phyloP scores from a whole-genome alignment of 345 rosid species.

The Euphorbia lathyris region DNA sequence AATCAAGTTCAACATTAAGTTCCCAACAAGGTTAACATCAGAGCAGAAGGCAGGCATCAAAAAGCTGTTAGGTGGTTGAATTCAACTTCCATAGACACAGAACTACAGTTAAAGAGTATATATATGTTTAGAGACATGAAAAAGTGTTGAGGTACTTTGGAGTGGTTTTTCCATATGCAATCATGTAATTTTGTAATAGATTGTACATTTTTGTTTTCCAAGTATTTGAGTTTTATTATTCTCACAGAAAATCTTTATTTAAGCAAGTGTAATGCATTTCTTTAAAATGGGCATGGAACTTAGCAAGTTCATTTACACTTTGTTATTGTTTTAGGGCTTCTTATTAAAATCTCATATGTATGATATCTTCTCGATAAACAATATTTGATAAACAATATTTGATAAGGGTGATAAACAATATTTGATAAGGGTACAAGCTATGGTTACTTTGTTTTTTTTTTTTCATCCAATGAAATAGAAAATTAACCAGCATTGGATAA shows the following conservation, averaged over 20 bases:
- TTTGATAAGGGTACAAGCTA: too few species aligned
- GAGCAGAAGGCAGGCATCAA: slow-evolving; percentile 26
- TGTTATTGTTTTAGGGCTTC: too few species aligned
- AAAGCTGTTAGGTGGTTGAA: slow-evolving; percentile 2
- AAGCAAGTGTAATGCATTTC: not conserved
- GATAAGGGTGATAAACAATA: too few species aligned
- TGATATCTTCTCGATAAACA: too few species aligned
- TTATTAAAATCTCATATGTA: too few species aligned
- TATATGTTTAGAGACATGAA: not conserved
- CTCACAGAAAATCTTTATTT: not conserved
- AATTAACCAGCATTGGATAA: too few species aligned
- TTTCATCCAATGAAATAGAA: too few species aligned
- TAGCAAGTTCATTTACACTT: too few species aligned
- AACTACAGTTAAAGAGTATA: not conserved
- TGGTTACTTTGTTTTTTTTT: too few species aligned
- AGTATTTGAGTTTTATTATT: not conserved
- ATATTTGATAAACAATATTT: too few species aligned
- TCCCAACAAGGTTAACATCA: slow-evolving; percentile 21
- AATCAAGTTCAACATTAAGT: slow-evolving; percentile 23
- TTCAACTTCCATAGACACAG: not conserved
- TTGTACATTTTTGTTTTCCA: not conserved
- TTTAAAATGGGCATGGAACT: too few species aligned
- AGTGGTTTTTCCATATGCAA: not conserved
- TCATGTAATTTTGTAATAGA: not conserved
- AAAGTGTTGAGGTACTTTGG: not conserved